Percentiles rank a stretch among this genome's conserved stretches.
Conservation (phyloP, 176 grass and related monocot species). For the Carex littledalei region DNA sequence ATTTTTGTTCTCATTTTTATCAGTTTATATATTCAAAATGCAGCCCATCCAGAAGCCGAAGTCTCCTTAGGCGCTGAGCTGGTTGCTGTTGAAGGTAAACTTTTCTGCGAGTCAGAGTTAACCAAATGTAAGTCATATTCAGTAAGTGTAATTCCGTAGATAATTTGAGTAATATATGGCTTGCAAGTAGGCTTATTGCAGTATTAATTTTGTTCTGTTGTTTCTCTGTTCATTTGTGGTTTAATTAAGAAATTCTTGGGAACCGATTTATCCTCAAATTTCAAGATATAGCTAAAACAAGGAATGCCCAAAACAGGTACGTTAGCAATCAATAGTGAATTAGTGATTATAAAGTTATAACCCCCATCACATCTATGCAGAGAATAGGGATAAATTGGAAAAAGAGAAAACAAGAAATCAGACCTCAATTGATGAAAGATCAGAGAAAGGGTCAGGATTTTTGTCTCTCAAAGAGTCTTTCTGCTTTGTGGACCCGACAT, state of each 20-base stretch:
- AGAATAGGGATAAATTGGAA: background rate
- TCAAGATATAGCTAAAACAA: background rate
- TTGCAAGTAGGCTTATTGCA: background rate
- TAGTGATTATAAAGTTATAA: background rate
- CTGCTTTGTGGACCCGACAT: slow-evolving; percentile 24
- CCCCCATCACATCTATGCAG: slow-evolving; percentile 4
- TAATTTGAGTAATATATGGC: background rate
- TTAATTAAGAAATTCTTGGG: background rate
- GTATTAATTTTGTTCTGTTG: background rate
- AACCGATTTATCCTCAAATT: background rate
- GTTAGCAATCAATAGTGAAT: background rate
- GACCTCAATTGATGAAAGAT: slow-evolving; percentile 94
- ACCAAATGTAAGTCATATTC: background rate
- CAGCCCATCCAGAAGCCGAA: slow-evolving; percentile 91
- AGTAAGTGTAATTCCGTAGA: background rate
- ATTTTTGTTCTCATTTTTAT: slow-evolving; percentile 27
- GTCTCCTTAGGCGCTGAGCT: slow-evolving; percentile 43
- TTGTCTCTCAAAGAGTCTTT: slow-evolving; percentile 43
- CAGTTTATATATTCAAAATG: slow-evolving; percentile 62
- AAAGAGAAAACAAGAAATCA: slow-evolving; percentile 19
- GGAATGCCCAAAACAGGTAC: background rate
- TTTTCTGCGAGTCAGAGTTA: slow-evolving; percentile 47
- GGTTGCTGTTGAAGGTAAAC: slow-evolving; percentile 44
- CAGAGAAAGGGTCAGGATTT: slow-evolving; percentile 58
- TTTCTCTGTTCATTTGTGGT: background rate